Evolutionary conservation across 2,329 filamentous ascomycete genomes (phyloP).

Genomic region (Calonectria ilicicola): DNA sequence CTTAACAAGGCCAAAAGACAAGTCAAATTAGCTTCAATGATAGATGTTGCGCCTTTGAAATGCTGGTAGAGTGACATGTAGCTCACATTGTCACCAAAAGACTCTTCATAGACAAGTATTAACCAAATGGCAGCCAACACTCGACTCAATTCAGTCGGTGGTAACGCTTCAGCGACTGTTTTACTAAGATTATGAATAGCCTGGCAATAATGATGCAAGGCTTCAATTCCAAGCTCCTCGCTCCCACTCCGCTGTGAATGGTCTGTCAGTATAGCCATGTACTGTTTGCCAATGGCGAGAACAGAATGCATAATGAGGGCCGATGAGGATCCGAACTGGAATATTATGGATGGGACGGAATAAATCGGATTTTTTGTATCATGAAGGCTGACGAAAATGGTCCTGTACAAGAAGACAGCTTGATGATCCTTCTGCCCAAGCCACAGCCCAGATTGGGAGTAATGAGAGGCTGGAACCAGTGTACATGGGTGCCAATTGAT

Average conservation of each 20-base stretch:
- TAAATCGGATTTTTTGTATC: constrained; percentile 7
- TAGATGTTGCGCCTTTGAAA: neutral
- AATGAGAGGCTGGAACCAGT: neutral
- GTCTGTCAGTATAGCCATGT: neutral
- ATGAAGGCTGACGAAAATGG: neutral
- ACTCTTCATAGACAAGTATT: neutral
- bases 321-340: neutral
- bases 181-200: neutral
- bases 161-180: neutral
- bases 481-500: neutral
- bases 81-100: neutral
- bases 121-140: neutral
- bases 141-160: neutral
- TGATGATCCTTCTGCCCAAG: neutral
- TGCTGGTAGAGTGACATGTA: neutral
- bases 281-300: neutral
- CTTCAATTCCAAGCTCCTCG: neutral
- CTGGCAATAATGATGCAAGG: neutral
- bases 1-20: neutral
- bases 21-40: neutral
- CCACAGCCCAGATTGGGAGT: neutral
- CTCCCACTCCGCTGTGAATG: neutral
- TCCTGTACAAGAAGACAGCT: neutral
- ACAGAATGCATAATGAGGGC: constrained; percentile 8
- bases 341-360: neutral